phyloP scores from a whole-genome alignment of 2,329 filamentous ascomycete species.

The Penicillium sumatraense region DNA sequence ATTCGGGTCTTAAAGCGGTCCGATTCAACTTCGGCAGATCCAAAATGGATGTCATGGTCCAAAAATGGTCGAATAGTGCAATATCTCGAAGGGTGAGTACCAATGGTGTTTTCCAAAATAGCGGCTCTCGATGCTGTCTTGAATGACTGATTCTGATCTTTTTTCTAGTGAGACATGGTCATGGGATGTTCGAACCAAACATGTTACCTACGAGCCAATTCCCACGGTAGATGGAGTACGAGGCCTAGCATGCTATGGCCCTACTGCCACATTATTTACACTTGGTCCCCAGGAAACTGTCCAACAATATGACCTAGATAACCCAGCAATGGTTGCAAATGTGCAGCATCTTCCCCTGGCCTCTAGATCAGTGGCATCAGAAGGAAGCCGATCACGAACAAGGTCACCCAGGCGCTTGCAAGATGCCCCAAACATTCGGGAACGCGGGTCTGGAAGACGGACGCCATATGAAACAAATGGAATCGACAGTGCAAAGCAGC shows the following conservation, averaged over 20 bases:
- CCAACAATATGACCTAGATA: slow-evolving; percentile 94
- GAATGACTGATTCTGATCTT: background rate
- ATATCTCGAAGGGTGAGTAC: slow-evolving; percentile 81
- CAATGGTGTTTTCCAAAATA: background rate
- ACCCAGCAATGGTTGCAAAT: slow-evolving; percentile 79
- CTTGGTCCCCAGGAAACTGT: slow-evolving; percentile 85
- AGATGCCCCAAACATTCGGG: slow-evolving; percentile 63
- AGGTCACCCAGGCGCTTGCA: slow-evolving; percentile 39
- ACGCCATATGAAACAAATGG: slow-evolving; percentile 73
- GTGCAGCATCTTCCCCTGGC: slow-evolving; percentile 83
- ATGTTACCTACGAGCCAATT: slow-evolving; percentile 87
- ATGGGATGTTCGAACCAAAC: slow-evolving; percentile 98
- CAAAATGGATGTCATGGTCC: slow-evolving; percentile 98
- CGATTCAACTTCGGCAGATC: slow-evolving; percentile 72
- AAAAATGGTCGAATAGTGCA: slow-evolving; percentile 97
- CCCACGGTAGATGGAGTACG: slow-evolving; percentile 81
- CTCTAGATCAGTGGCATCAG: slow-evolving; percentile 79
- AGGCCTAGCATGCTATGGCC: slow-evolving; percentile 85
- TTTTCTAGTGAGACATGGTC: slow-evolving; percentile 76
- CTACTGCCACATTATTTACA: slow-evolving; percentile 90
- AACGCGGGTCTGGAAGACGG: slow-evolving; percentile 72
- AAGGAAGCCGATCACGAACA: slow-evolving; percentile 55
- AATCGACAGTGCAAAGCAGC: slow-evolving; percentile 63
- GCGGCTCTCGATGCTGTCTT: background rate
- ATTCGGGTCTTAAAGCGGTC: slow-evolving; percentile 83